Conservation (phyloP, 1,284 basidiomycete species). For the Cryptococcus floricola region DNA sequence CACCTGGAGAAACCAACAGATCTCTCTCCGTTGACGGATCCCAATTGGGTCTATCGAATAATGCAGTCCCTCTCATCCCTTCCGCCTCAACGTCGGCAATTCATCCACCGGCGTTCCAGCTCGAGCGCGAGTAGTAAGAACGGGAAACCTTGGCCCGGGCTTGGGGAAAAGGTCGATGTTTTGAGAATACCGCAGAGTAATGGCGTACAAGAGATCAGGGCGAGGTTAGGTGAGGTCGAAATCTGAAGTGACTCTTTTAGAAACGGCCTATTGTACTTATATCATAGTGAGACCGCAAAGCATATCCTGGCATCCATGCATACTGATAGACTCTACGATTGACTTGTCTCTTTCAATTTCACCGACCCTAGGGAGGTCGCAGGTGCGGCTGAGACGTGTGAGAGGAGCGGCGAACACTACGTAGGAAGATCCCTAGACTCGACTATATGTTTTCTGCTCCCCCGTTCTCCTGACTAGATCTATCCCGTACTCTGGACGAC, state of each 20-base stretch:
- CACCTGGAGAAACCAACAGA: constrained; percentile 75
- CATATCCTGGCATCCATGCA: neutral
- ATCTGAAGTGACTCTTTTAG: too few species aligned
- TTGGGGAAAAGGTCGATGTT: constrained; percentile 52
- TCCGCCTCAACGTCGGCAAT: constrained; percentile 4
- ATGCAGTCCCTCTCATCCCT: constrained; percentile 50
- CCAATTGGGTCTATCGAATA: constrained; percentile 75
- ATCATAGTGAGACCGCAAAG: too few species aligned
- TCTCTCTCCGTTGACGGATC: constrained; percentile 81
- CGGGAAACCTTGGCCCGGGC: constrained; percentile 70
- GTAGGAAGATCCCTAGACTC: too few species aligned
- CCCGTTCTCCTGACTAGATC: too few species aligned
- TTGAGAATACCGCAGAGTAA: constrained; percentile 18
- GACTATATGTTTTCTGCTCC: too few species aligned
- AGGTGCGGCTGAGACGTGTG: too few species aligned
- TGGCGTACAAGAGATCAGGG: neutral
- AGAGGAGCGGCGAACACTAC: too few species aligned
- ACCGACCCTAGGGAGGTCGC: too few species aligned
- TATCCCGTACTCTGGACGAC: too few species aligned
- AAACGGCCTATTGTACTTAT: too few species aligned
- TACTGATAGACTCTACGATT: neutral
- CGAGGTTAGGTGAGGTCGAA: neutral
- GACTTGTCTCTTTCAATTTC: too few species aligned
- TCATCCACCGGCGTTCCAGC: constrained; percentile 50
- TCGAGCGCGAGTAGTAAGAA: constrained; percentile 45